Evolutionary conservation across 148 eudicot species (phyloP).

Genomic region (Polygonum aviculare): DNA sequence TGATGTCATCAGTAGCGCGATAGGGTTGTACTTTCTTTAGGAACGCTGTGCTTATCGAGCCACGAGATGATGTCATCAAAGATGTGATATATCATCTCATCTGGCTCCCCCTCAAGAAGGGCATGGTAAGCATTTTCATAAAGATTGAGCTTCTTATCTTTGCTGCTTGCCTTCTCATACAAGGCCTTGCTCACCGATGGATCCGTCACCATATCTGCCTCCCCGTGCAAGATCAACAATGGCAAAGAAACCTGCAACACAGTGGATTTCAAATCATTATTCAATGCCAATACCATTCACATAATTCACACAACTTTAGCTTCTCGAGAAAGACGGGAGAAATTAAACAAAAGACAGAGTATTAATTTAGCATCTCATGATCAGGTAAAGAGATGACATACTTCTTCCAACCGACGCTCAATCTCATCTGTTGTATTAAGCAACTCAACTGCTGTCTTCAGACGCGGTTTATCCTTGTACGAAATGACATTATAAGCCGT

Average conservation of each 20-base stretch:
- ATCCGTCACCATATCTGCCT: constrained; percentile 76
- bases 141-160: constrained; percentile 66
- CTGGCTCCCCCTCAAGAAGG: constrained; percentile 89
- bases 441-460: constrained; percentile 72
- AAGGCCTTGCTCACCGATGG: constrained; percentile 80
- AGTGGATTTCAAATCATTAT: no score
- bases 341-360: neutral
- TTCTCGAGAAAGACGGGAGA: neutral
- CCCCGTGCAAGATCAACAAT: constrained; percentile 81
- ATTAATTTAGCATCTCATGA: neutral
- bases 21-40: neutral
- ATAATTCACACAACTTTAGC: neutral
- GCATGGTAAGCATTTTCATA: constrained; percentile 65
- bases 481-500: constrained; percentile 61
- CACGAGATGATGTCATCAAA: constrained; percentile 71
- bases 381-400: constrained; percentile 19
- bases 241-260: constrained; percentile 69
- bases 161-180: constrained; percentile 77
- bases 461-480: constrained; percentile 76
- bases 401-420: constrained; percentile 55
- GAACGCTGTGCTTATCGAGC: constrained; percentile 49
- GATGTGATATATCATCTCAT: constrained; percentile 49
- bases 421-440: constrained; percentile 72
- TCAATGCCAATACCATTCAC: neutral
- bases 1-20: constrained; percentile 32